Conservation (phyloP, 106 monocot species). For the Acanthochlamys bracteata region DNA sequence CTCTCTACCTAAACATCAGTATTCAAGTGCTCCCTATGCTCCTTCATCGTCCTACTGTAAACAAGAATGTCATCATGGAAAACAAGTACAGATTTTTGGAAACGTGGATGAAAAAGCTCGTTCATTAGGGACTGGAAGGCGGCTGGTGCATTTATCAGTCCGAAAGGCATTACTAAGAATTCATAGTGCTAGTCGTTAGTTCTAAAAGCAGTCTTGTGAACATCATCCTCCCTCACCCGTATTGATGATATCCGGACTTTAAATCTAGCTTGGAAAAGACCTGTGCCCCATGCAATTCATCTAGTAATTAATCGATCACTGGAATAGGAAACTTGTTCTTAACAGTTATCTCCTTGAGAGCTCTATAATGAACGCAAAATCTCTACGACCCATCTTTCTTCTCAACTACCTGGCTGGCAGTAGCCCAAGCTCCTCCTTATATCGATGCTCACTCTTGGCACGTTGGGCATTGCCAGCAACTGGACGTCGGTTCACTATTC, state of each 20-base stretch:
- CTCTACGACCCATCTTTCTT: conserved; percentile 1
- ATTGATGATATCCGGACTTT: conserved; percentile 6
- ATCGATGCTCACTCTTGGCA: too few species aligned
- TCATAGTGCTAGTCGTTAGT: not conserved
- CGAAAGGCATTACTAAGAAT: not conserved
- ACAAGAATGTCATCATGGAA: not conserved
- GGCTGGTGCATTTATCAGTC: conserved; percentile 1
- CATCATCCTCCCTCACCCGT: not conserved
- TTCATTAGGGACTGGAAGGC: not conserved
- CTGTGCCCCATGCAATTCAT: not conserved
- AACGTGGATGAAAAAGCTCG: not conserved
- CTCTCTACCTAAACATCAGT: too few species aligned
- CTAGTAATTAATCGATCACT: conserved; percentile 1
- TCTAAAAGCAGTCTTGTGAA: conserved; percentile 6
- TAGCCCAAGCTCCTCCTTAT: too few species aligned
- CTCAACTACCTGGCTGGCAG: too few species aligned
- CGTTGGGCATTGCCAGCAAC: too few species aligned
- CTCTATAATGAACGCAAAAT: conserved; percentile 2
- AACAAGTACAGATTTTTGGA: not conserved
- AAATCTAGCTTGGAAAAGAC: conserved; percentile 6
- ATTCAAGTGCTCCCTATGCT: not conserved
- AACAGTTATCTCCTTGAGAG: not conserved
- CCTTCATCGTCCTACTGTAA: not conserved
- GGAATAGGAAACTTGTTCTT: conserved; percentile 10
- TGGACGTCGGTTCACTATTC: too few species aligned